Conservation (phyloP, 441 rosid genomes). For the Sinapis alba region DNA sequence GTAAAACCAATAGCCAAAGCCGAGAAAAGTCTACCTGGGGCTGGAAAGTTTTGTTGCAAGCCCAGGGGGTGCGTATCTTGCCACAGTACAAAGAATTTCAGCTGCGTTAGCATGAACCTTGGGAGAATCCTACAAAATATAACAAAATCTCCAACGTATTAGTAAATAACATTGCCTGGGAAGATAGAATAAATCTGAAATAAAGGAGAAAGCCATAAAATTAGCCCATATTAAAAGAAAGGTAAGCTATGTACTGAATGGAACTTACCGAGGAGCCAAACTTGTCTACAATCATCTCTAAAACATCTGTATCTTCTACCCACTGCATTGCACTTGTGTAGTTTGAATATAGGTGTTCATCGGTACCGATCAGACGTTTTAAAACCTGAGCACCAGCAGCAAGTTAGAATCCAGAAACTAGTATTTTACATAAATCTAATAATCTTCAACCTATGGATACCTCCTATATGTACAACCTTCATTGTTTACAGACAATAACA, state of each 20-base stretch:
- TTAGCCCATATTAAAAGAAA: slow-evolving; percentile 14
- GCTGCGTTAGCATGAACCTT: slow-evolving; percentile 97
- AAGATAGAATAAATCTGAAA: slow-evolving; percentile 4
- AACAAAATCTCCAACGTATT: neutral
- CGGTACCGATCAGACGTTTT: slow-evolving; percentile 85
- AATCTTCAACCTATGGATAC: neutral
- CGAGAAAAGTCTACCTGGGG: slow-evolving; percentile 58
- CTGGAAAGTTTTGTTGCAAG: slow-evolving; percentile 83
- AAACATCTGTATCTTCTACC: slow-evolving; percentile 85
- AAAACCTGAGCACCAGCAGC: slow-evolving; percentile 60
- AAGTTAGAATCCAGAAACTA: slow-evolving; percentile 17
- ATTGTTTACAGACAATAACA: slow-evolving; percentile 11
- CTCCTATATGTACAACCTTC: slow-evolving; percentile 2
- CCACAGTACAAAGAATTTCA: slow-evolving; percentile 85
- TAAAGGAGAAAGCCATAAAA: slow-evolving; percentile 6
- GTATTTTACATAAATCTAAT: neutral
- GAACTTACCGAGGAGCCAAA: slow-evolving; percentile 91
- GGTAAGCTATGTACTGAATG: slow-evolving; percentile 18
- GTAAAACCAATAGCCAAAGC: slow-evolving; percentile 16
- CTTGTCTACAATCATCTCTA: slow-evolving; percentile 92
- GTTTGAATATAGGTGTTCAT: slow-evolving; percentile 85
- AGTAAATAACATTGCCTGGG: neutral
- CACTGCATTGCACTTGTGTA: slow-evolving; percentile 77
- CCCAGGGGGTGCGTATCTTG: slow-evolving; percentile 84
- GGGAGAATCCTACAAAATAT: slow-evolving; percentile 66